Evolutionary conservation across 1,139 yeast genomes (phyloP), one percentile per base, ranked within the genome.

Genomic region (Debaryomyces sp.): DNA sequence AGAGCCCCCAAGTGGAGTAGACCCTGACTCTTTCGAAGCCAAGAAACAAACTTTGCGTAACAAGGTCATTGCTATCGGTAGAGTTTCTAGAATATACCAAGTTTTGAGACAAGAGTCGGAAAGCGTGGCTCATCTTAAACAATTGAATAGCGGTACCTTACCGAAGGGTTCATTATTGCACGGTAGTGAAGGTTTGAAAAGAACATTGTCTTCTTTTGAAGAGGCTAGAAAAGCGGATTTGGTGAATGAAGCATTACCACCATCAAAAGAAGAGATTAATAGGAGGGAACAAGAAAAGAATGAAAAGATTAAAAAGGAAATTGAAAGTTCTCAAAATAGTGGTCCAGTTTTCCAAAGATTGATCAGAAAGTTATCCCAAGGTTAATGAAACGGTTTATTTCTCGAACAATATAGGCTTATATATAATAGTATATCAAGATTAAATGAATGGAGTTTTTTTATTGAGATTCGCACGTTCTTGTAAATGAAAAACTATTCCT

Each of bases 61-160:
- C 69, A 94, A 94, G 73, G 89, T 94, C 50, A 73, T 94, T 60
- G 98, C 99, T 21, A 94, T 94, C 69, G 98, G 98, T 29, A 81
- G 96, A 54, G 89, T 94, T 52, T 88, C 97, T 21, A 80, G 98
- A 52, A 91, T 94, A 97, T 94, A 89, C 70, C 88, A 86, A 58
- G 87, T 92, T 6, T 75, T 94, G 58, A 80, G 98, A 58, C 91
- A 90, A 63, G 97, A 94, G 64, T 83, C 94, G 44, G 98, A 90
- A 65, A 86, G 84, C 56, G 96, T 94, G 42, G 85, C 87, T 49
- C 91, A 85, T 61, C 77, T 94, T 62, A 89, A 90, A 68, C 77
- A 80, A 27, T 78, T 84, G 55, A 78, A 87, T 54, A 84, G 91
- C 33, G 82, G 78, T 4, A 66, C 72, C 18, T 73, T 94, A 55